These are phyloP conservation scores for Schizonepeta tenuifolia DNA, from an alignment of 257 asterid genomes.

Conservation along the genomic window DNA sequence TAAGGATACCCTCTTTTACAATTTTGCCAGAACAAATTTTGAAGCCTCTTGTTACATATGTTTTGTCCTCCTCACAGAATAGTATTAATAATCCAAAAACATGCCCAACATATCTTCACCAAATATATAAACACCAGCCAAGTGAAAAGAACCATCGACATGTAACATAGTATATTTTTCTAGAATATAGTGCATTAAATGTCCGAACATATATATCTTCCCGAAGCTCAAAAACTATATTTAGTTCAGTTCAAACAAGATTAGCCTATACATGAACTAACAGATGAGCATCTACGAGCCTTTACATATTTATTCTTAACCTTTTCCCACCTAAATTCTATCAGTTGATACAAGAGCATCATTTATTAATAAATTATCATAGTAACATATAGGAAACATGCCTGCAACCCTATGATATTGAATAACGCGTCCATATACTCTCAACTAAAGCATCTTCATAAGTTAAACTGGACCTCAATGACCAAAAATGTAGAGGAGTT, in stretches of 20 bases:
- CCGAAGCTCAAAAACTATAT: not conserved
- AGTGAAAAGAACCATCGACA: not conserved
- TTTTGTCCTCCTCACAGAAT: slow-evolving; percentile 4
- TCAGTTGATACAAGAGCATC: not conserved
- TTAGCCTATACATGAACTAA: not conserved
- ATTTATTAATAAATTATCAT: not conserved
- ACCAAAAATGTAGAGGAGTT: not conserved
- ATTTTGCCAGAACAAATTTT: not conserved
- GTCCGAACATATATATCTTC: not conserved
- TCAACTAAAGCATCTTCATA: no score
- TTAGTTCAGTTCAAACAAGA: not conserved
- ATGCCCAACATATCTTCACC: not conserved
- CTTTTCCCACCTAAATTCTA: not conserved
- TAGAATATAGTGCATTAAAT: not conserved
- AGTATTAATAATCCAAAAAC: not conserved
- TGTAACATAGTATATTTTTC: not conserved
- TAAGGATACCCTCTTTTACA: no score
- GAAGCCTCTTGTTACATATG: not conserved
- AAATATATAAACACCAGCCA: slow-evolving; percentile 2
- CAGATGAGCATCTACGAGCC: not conserved
- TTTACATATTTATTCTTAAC: not conserved
- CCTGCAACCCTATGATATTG: slow-evolving; percentile 5
- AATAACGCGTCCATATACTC: slow-evolving; percentile 2
- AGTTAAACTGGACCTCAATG: not conserved
- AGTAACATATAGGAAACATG: not conserved